These are phyloP conservation scores for Phialocephala sp. DNA, from an alignment of 2,329 filamentous ascomycete genomes.

Conservation along the genomic window DNA sequence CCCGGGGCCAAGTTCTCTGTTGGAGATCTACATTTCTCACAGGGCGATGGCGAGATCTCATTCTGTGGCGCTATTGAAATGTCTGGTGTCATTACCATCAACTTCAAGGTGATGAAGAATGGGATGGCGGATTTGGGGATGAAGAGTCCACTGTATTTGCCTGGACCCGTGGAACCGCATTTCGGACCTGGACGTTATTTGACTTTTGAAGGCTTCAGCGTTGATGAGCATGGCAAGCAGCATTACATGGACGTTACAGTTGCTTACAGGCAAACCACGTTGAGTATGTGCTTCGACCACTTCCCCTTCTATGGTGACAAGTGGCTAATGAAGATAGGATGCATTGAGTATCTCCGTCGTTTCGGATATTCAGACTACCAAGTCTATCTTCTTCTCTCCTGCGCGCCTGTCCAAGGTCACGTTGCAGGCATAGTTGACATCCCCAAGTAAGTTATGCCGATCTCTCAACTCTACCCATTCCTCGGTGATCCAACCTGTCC, in stretches of 20 bases:
- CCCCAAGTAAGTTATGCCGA: conserved; percentile 60
- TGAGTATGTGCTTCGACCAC: conserved; percentile 21
- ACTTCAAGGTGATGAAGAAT: conserved; percentile 85
- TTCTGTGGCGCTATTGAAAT: conserved; percentile 94
- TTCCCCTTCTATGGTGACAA: not conserved
- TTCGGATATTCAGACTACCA: conserved; percentile 78
- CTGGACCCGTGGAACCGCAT: conserved; percentile 85
- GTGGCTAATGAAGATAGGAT: conserved; percentile 47
- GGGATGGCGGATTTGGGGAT: conserved; percentile 77
- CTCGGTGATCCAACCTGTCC: too few relatives aligned
- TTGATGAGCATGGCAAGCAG: conserved; percentile 79
- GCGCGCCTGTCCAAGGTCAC: conserved; percentile 86
- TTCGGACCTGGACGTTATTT: conserved; percentile 83
- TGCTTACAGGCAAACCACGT: conserved; percentile 81
- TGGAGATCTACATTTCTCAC: conserved; percentile 85
- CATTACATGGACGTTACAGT: conserved; percentile 87
- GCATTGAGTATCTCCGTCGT: conserved; percentile 79
- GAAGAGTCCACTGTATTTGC: conserved; percentile 84
- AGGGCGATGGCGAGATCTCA: conserved; percentile 89
- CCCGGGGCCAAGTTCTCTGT: conserved; percentile 87
- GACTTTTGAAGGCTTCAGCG: conserved; percentile 89
- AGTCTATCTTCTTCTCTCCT: conserved; percentile 83
- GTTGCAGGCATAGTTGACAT: conserved; percentile 91
- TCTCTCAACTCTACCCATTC: not conserved
- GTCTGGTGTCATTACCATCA: conserved; percentile 89